These are phyloP conservation scores for Phascolomyces articulosus DNA, from an alignment of 371 early-diverging fungal species.

Conservation along the genomic window DNA sequence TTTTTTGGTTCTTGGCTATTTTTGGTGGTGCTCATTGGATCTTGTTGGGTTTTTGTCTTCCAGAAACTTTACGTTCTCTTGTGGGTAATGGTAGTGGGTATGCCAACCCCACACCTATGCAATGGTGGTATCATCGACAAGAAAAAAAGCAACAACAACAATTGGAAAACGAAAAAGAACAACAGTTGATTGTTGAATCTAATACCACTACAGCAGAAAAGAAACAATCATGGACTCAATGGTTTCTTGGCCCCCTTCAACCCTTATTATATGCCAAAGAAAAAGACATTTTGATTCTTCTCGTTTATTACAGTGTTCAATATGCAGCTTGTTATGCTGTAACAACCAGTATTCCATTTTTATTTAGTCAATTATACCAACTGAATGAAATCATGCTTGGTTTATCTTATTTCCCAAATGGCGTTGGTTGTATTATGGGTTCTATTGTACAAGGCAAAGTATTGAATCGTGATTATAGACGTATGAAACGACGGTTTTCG, in stretches of 20 bases:
- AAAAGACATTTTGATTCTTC: constrained; percentile 32
- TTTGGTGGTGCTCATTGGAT: constrained; percentile 22
- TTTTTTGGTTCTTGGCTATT: constrained; percentile 41
- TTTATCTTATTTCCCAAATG: constrained; percentile 24
- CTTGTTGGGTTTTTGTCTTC: constrained; percentile 26
- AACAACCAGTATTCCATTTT: constrained; percentile 31
- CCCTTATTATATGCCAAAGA: constrained; percentile 33
- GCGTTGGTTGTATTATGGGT: constrained; percentile 23
- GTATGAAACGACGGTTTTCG: constrained; percentile 7
- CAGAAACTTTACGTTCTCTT: constrained; percentile 52
- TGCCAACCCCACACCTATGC: constrained; percentile 43
- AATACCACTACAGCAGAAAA: background rate
- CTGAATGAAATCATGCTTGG: constrained; percentile 23
- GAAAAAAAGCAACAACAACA: background rate
- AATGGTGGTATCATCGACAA: constrained; percentile 23
- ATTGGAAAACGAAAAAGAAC: background rate
- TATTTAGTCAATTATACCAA: constrained; percentile 19
- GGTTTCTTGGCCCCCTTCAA: constrained; percentile 23
- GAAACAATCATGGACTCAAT: background rate
- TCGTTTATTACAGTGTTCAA: constrained; percentile 35
- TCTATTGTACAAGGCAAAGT: constrained; percentile 25
- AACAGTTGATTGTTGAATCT: background rate
- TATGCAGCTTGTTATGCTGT: constrained; percentile 39
- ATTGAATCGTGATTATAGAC: constrained; percentile 24
- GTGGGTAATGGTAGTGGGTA: constrained; percentile 51